Evolutionary conservation across 176 grass and related monocot genomes (phyloP).

Genomic region (Zoysia pacifica): DNA sequence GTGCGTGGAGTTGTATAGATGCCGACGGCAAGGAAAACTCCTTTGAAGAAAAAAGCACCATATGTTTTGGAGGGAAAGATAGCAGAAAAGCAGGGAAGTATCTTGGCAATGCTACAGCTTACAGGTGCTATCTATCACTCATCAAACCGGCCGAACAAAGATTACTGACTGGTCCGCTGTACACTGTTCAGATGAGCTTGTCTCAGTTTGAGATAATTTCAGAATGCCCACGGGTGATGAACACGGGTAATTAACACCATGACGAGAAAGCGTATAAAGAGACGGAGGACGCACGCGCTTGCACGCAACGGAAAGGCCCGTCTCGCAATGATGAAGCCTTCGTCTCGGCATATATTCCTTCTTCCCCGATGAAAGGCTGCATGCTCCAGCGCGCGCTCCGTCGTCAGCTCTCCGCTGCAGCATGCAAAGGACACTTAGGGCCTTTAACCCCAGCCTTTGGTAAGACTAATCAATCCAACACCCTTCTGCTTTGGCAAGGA

Average conservation of each 20-base stretch:
- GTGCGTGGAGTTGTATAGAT: constrained; percentile 20
- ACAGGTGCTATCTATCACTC: background rate
- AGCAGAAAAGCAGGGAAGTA: constrained; percentile 21
- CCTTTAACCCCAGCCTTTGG: constrained; percentile 52
- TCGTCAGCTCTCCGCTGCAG: constrained; percentile 1
- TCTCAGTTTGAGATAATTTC: too few species aligned
- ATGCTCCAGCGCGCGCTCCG: background rate
- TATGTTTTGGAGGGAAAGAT: constrained; percentile 38
- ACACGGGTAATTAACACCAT: background rate
- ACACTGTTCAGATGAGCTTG: too few species aligned
- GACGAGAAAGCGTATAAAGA: constrained; percentile 17
- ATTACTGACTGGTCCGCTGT: too few species aligned
- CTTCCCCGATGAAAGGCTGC: constrained; percentile 29
- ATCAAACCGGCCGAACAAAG: too few species aligned
- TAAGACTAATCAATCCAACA: constrained; percentile 24
- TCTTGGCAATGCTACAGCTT: background rate
- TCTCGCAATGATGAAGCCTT: constrained; percentile 47
- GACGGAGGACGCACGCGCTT: constrained; percentile 32
- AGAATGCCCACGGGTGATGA: too few species aligned
- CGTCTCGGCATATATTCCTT: constrained; percentile 58
- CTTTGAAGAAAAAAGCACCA: constrained; percentile 41
- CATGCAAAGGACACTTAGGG: constrained; percentile 50
- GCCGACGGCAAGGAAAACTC: constrained; percentile 37
- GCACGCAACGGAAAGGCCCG: constrained; percentile 50
- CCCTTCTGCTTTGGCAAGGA: constrained; percentile 39